Evolutionary conservation across 306 rosid genomes (phyloP).

Genomic region (Alnus glutinosa): DNA sequence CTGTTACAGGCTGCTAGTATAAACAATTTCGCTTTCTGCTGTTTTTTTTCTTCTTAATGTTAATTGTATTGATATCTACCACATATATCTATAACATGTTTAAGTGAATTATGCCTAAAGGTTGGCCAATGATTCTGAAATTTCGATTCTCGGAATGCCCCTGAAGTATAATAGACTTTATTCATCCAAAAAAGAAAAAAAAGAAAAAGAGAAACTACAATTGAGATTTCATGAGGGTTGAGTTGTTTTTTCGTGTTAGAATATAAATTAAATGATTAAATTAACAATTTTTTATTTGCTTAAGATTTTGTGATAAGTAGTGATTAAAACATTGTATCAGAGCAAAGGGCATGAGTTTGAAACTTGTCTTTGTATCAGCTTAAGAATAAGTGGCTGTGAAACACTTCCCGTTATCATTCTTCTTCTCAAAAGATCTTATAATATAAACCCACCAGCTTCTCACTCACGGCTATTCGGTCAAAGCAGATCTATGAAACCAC

Average conservation of each 20-base stretch:
- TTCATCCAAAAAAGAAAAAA: too few species aligned
- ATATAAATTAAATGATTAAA: too few species aligned
- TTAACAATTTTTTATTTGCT: too few species aligned
- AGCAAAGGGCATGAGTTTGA: too few species aligned
- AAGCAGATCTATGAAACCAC: not conserved
- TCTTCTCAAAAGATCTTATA: not conserved
- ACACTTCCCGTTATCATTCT: not conserved
- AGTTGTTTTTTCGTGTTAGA: not conserved
- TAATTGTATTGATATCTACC: not conserved
- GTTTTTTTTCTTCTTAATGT: not conserved
- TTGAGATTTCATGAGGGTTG: not conserved
- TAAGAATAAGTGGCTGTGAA: too few species aligned
- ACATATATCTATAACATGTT: not conserved
- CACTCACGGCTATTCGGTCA: not conserved
- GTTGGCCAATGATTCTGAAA: not conserved
- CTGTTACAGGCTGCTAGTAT: too few species aligned
- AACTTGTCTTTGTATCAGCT: too few species aligned
- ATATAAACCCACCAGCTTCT: not conserved
- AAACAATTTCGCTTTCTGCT: not conserved
- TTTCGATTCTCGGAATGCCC: too few species aligned
- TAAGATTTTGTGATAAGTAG: too few species aligned
- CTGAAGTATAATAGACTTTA: too few species aligned
- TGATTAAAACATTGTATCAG: too few species aligned
- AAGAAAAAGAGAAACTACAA: not conserved
- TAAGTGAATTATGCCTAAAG: not conserved